phyloP scores from a whole-genome alignment of 139 green algal species.

The Mesotaenium endlicherianum region DNA sequence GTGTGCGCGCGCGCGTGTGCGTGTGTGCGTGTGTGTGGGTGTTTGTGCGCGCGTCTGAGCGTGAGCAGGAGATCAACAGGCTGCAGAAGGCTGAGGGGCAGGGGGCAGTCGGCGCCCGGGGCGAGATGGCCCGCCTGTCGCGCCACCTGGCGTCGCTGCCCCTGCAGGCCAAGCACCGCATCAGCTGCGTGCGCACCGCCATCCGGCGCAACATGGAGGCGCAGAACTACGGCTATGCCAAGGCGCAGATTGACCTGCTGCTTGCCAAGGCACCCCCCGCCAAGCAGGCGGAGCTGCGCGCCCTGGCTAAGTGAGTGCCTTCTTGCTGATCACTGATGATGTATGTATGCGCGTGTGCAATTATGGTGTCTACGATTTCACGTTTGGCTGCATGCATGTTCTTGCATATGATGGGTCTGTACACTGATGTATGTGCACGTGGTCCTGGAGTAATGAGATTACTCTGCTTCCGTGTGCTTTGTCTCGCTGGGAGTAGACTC shows the following conservation, averaged over 20 bases:
- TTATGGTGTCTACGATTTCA: no score
- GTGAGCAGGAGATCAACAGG: conserved; percentile 26
- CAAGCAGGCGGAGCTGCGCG: conserved; percentile 41
- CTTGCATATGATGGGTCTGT: no score
- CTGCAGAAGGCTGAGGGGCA: conserved; percentile 45
- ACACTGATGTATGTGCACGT: no score
- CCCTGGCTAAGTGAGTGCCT: conserved; percentile 31
- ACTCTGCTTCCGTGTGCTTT: no score
- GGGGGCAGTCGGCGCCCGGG: conserved; percentile 25
- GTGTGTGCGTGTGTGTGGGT: no score
- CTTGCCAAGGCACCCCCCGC: conserved; percentile 37
- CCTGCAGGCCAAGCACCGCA: conserved; percentile 43
- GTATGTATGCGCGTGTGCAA: no score
- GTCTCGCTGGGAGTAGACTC: no score
- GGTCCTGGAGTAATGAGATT: no score
- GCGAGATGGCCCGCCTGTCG: conserved; percentile 45
- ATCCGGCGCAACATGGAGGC: conserved; percentile 53
- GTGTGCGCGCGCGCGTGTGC: neutral
- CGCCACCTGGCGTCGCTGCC: conserved; percentile 37
- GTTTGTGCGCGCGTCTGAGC: no score
- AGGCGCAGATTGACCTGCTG: conserved; percentile 22
- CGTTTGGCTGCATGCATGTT: no score
- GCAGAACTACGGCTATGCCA: conserved; percentile 48
- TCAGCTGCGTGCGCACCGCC: conserved; percentile 46
- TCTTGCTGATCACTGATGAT: no score